Conservation (phyloP, 1,139 yeast species). For the Debaryomyces nepalensis region DNA sequence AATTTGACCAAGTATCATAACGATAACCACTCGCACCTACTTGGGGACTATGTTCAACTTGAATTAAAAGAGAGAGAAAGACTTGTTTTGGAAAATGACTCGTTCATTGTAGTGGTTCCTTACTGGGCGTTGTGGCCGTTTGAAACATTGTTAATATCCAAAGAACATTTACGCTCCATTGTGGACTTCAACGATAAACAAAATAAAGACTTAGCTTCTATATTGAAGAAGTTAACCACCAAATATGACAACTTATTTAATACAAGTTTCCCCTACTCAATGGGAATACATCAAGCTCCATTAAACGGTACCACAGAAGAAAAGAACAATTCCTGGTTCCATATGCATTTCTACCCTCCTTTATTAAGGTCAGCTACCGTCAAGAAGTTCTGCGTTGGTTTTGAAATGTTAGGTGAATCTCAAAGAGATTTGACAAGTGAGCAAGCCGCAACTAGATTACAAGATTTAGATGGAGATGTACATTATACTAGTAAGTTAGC, state of each 20-base stretch:
- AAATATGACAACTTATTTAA: conserved; percentile 74
- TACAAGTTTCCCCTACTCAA: conserved; percentile 76
- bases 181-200: conserved; percentile 55
- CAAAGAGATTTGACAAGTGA: conserved; percentile 81
- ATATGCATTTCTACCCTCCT: conserved; percentile 82
- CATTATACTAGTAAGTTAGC: conserved; percentile 34
- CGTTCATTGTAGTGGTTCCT: conserved; percentile 74
- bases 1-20: conserved; percentile 54
- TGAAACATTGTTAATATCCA: conserved; percentile 66
- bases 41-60: conserved; percentile 66
- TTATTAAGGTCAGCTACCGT: conserved; percentile 75
- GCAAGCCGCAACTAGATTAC: conserved; percentile 66
- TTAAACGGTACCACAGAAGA: conserved; percentile 45
- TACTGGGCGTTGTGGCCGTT: conserved; percentile 89
- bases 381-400: conserved; percentile 76
- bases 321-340: conserved; percentile 62
- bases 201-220: conserved; percentile 58
- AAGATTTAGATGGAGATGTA: conserved; percentile 45
- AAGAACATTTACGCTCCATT: conserved; percentile 57
- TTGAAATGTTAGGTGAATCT: conserved; percentile 79
- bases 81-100: conserved; percentile 61
- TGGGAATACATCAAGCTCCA: conserved; percentile 82
- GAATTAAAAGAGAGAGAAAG: conserved; percentile 59
- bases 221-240: conserved; percentile 58
- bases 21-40: conserved; percentile 52